Conservation (phyloP, 768 basidiomycete species). For the Leucosporidium scottii region DNA sequence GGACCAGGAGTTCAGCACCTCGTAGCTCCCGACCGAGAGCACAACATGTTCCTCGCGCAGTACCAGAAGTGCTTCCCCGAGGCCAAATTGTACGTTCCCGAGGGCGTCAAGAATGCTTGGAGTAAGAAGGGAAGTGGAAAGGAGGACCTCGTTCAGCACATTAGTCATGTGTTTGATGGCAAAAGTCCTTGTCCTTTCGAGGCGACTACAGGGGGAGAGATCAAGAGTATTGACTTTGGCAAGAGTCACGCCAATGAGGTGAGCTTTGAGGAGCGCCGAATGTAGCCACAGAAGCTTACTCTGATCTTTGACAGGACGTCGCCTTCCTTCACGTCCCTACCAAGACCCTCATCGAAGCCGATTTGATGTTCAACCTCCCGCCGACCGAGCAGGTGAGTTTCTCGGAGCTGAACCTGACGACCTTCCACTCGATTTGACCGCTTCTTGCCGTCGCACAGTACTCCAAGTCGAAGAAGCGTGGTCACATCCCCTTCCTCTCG, state of each 20-base stretch:
- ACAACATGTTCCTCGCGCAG: constrained; percentile 15
- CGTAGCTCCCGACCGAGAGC: background rate
- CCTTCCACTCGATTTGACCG: too few relatives aligned
- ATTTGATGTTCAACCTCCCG: constrained; percentile 76
- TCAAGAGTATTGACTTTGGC: constrained; percentile 16
- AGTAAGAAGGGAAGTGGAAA: constrained; percentile 1
- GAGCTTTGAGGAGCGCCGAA: background rate
- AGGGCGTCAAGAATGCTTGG: constrained; percentile 6
- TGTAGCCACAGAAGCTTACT: background rate
- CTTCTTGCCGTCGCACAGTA: too few relatives aligned
- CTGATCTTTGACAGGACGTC: constrained; percentile 57
- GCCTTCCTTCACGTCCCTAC: constrained; percentile 69
- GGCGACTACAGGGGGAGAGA: constrained; percentile 38
- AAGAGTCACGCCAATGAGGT: constrained; percentile 19
- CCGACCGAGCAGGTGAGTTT: constrained; percentile 56
- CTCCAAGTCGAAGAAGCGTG: constrained; percentile 33
- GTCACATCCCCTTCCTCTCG: constrained; percentile 24
- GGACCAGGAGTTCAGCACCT: constrained; percentile 57
- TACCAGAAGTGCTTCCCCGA: constrained; percentile 23
- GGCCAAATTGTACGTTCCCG: constrained; percentile 22
- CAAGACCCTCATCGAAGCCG: constrained; percentile 69
- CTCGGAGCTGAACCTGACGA: too few relatives aligned
- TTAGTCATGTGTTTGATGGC: background rate
- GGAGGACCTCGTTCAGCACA: background rate
- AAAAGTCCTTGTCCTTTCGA: constrained; percentile 10